phyloP scores from a whole-genome alignment of 2,329 filamentous ascomycete genomes.

The Ceratocystis lukuohia region DNA sequence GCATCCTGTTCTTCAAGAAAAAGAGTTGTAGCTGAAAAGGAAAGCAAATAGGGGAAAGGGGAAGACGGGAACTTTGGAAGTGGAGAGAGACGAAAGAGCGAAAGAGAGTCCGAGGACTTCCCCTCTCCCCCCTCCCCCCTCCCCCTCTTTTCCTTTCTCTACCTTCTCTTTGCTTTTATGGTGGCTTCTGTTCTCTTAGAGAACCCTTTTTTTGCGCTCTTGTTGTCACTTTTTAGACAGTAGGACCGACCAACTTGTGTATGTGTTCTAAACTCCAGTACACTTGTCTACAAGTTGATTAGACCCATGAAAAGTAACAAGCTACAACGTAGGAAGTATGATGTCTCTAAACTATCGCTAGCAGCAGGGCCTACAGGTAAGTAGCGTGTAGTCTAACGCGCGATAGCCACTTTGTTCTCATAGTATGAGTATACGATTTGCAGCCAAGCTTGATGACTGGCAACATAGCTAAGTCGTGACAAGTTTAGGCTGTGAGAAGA shows the following conservation, averaged over 20 bases:
- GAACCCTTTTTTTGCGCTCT: neutral
- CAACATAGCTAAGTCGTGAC: no score
- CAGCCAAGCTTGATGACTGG: no score
- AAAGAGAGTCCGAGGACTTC: neutral
- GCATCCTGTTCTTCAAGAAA: neutral
- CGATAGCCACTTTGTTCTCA: neutral
- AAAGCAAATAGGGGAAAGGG: neutral
- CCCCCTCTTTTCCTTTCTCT: neutral
- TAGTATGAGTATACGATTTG: no score
- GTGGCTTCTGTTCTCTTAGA: no score
- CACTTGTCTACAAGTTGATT: slow-evolving; percentile 4
- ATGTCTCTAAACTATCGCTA: neutral
- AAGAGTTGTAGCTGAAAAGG: neutral
- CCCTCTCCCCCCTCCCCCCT: neutral
- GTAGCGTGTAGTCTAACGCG: neutral
- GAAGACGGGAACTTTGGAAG: neutral
- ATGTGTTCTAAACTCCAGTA: neutral
- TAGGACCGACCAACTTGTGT: neutral
- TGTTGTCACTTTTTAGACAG: slow-evolving; percentile 1
- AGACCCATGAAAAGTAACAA: neutral
- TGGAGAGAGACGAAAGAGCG: neutral
- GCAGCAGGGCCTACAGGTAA: neutral
- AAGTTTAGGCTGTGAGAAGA: no score
- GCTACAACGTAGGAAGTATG: neutral
- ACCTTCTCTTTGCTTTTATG: neutral